Percentiles rank a stretch among this genome's conserved stretches.
phyloP scores from a whole-genome alignment of 345 rosid genomes.

The Eucalyptus urophylla region DNA sequence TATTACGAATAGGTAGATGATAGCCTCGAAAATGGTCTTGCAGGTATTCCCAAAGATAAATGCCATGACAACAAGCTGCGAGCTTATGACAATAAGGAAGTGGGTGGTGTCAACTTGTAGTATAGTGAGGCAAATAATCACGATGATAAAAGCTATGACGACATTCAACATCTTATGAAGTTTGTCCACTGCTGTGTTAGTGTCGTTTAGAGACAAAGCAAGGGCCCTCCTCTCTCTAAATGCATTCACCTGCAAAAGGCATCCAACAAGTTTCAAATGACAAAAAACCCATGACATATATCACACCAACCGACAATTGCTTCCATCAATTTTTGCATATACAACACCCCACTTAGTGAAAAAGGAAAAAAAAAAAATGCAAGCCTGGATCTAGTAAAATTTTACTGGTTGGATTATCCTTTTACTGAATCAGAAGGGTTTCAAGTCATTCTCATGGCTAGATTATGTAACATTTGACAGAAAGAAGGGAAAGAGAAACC shows the following conservation, averaged over 20 bases:
- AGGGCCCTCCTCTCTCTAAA: slow-evolving; percentile 33
- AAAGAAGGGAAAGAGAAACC: not conserved
- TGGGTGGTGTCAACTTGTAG: slow-evolving; percentile 19
- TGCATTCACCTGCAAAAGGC: slow-evolving; percentile 11
- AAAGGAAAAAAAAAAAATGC: not conserved
- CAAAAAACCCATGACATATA: not conserved
- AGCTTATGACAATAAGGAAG: slow-evolving; percentile 35
- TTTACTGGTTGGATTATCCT: not conserved
- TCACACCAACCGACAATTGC: not conserved
- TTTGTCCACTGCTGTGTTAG: slow-evolving; percentile 32
- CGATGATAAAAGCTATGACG: slow-evolving; percentile 10
- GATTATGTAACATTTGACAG: not conserved
- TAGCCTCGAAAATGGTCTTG: slow-evolving; percentile 37
- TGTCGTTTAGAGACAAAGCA: slow-evolving; percentile 32
- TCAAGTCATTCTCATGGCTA: not conserved
- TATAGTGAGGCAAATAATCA: slow-evolving; percentile 26
- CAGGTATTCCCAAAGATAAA: slow-evolving; percentile 38
- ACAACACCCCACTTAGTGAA: not conserved
- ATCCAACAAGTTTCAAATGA: not conserved
- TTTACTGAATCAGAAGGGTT: not conserved
- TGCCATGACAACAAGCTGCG: slow-evolving; percentile 26
- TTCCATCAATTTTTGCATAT: not conserved
- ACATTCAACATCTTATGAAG: slow-evolving; percentile 32
- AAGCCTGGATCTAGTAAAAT: not conserved
- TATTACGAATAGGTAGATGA: slow-evolving; percentile 36